A percentile compares a stretch with the other conserved stretches of the same genome.
Evolutionary conservation across 1,139 yeast genomes (phyloP).

Genomic region (Zygosaccharomyces sapae): DNA sequence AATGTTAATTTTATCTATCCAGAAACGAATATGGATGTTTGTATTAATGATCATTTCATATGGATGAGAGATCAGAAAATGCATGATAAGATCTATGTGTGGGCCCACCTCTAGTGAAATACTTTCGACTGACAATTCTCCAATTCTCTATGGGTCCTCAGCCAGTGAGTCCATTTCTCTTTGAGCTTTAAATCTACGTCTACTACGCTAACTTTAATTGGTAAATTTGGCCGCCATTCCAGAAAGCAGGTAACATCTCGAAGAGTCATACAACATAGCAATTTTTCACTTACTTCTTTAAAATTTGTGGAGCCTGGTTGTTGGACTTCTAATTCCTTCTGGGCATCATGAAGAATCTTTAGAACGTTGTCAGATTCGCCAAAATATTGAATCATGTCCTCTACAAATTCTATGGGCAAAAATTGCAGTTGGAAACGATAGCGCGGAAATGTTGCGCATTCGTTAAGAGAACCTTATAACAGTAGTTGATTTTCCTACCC

Average conservation of each 20-base stretch:
- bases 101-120: slow-evolving; percentile 11
- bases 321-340: slow-evolving; percentile 13
- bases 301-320: slow-evolving; percentile 3
- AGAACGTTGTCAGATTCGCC: slow-evolving; percentile 20
- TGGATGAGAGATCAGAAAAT: slow-evolving; percentile 15
- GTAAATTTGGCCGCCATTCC: slow-evolving; percentile 19
- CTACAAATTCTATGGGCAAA: slow-evolving; percentile 18
- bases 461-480: slow-evolving; percentile 20
- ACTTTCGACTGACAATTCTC: slow-evolving; percentile 2
- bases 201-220: slow-evolving; percentile 20
- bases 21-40: slow-evolving; percentile 14
- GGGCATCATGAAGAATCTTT: slow-evolving; percentile 18
- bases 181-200: slow-evolving; percentile 33
- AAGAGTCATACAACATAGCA: slow-evolving; percentile 29
- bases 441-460: slow-evolving; percentile 13
- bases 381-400: slow-evolving; percentile 19
- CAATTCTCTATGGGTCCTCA: slow-evolving; percentile 14
- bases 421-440: slow-evolving; percentile 8
- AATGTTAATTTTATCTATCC: slow-evolving; percentile 26
- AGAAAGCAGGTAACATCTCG: slow-evolving; percentile 35
- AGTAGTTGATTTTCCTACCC: slow-evolving; percentile 22
- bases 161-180: slow-evolving; percentile 29
- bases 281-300: slow-evolving; percentile 13
- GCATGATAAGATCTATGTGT: slow-evolving; percentile 10
- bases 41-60: slow-evolving; percentile 4